Conservation (phyloP, 2,329 filamentous ascomycete genomes). For the Beauveria sp. region DNA sequence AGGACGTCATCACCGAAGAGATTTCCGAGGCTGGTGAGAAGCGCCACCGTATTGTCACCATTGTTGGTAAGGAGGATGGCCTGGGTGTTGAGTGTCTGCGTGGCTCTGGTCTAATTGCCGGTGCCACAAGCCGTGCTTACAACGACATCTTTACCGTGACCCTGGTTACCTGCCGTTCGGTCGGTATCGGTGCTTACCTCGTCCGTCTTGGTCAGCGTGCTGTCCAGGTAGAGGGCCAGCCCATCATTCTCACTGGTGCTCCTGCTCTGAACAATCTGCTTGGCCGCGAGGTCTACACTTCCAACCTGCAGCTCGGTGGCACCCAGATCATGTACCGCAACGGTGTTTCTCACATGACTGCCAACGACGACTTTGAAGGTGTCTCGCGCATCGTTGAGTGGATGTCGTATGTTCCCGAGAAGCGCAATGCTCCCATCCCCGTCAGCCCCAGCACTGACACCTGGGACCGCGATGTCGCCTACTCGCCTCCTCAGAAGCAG, state of each 20-base stretch:
- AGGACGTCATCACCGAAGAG: slow-evolving; percentile 69
- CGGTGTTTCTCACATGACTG: slow-evolving; percentile 98
- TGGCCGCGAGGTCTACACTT: slow-evolving; percentile 96
- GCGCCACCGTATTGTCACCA: slow-evolving; percentile 87
- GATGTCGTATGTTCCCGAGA: slow-evolving; percentile 95
- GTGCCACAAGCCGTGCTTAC: slow-evolving; percentile 93
- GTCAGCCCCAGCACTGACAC: slow-evolving; percentile 76
- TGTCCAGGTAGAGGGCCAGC: slow-evolving; percentile 97
- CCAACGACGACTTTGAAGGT: slow-evolving; percentile 94
- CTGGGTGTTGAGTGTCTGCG: slow-evolving; percentile 96
- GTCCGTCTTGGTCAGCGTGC: slow-evolving; percentile 97
- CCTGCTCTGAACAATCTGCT: slow-evolving; percentile 97
- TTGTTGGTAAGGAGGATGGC: slow-evolving; percentile 89
- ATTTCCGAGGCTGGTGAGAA: slow-evolving; percentile 81
- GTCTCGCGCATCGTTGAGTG: slow-evolving; percentile 96
- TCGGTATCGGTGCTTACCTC: slow-evolving; percentile 98
- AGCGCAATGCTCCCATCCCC: slow-evolving; percentile 88
- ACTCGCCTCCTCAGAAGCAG: slow-evolving; percentile 74
- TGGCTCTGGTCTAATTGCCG: slow-evolving; percentile 95
- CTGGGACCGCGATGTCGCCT: slow-evolving; percentile 90
- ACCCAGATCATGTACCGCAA: slow-evolving; percentile 99
- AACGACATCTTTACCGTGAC: slow-evolving; percentile 99
- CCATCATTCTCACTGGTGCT: slow-evolving; percentile 96
- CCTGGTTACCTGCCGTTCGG: slow-evolving; percentile 93
- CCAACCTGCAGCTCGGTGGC: slow-evolving; percentile 96